Percentiles rank a stretch among this genome's conserved stretches.
Evolutionary conservation across 2,329 filamentous ascomycete genomes (phyloP).

Genomic region (Aotearoamyces nothofagi): DNA sequence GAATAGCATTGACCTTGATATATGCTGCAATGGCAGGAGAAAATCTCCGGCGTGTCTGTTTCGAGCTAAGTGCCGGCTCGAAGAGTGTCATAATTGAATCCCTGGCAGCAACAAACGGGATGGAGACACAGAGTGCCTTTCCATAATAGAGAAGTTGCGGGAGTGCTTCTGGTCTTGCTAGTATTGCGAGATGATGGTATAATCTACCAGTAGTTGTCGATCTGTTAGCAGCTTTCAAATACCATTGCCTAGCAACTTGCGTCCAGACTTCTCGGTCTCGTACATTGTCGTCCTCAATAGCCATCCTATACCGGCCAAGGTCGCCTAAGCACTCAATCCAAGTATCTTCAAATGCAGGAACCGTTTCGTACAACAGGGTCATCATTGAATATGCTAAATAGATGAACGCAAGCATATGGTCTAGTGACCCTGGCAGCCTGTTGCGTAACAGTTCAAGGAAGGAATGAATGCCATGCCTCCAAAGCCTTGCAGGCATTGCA

Average conservation of each 20-base stretch:
- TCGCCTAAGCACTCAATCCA: slow-evolving; percentile 91
- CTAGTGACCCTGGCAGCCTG: slow-evolving; percentile 57
- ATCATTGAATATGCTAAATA: slow-evolving; percentile 80
- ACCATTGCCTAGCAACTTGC: slow-evolving; percentile 69
- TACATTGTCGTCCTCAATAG: slow-evolving; percentile 71
- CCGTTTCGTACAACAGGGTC: slow-evolving; percentile 68
- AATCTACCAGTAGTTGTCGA: slow-evolving; percentile 62
- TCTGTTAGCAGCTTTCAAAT: slow-evolving; percentile 64
- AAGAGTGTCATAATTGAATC: slow-evolving; percentile 56
- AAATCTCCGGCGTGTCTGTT: slow-evolving; percentile 22
- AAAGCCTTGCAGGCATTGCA: slow-evolving; percentile 86
- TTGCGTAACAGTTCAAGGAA: slow-evolving; percentile 67
- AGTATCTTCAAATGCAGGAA: slow-evolving; percentile 63
- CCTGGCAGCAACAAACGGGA: slow-evolving; percentile 46
- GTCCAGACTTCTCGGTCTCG: slow-evolving; percentile 68
- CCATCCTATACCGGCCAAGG: slow-evolving; percentile 69
- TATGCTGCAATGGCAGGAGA: slow-evolving; percentile 39
- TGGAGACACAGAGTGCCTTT: slow-evolving; percentile 49
- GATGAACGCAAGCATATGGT: slow-evolving; percentile 80
- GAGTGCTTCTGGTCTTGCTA: slow-evolving; percentile 50
- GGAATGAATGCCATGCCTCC: slow-evolving; percentile 80
- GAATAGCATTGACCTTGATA: slow-evolving; percentile 46
- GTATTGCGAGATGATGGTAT: slow-evolving; percentile 77
- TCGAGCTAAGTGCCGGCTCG: slow-evolving; percentile 32
- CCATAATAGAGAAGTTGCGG: slow-evolving; percentile 57